These are phyloP conservation scores for Torrubiella hemipterigena DNA, from an alignment of 2,329 filamentous ascomycete species.

Conservation along the genomic window DNA sequence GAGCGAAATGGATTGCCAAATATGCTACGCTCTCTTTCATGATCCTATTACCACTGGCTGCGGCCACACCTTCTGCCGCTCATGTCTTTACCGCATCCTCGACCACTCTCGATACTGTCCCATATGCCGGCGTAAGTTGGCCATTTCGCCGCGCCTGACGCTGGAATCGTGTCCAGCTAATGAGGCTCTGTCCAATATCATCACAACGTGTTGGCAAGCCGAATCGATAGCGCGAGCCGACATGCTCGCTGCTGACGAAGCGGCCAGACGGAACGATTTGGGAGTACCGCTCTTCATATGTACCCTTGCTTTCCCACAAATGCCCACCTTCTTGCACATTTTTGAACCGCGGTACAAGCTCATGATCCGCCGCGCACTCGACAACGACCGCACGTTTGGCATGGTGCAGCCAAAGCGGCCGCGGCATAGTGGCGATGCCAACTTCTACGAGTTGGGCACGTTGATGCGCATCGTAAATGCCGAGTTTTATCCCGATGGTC, in stretches of 20 bases:
- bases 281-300: conserved; percentile 69
- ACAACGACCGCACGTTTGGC: conserved; percentile 66
- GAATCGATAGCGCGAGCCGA: conserved; percentile 46
- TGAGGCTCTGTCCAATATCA: conserved; percentile 46
- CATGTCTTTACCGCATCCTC: conserved; percentile 63
- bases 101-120: conserved; percentile 73
- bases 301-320: conserved; percentile 67
- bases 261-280: conserved; percentile 40
- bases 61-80: conserved; percentile 80
- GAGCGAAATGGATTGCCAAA: conserved; percentile 72
- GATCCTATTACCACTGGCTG: conserved; percentile 77
- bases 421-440: conserved; percentile 17
- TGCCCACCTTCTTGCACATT: conserved; percentile 81
- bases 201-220: conserved; percentile 58
- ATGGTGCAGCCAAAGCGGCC: conserved; percentile 64
- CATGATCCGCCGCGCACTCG: conserved; percentile 73
- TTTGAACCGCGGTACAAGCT: conserved; percentile 84
- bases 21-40: conserved; percentile 72
- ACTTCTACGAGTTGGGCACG: conserved; percentile 66
- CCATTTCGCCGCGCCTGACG: conserved; percentile 31
- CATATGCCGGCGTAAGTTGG: conserved; percentile 58
- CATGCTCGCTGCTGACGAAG: conserved; percentile 44
- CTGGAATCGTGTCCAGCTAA: conserved; percentile 42
- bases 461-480: conserved; percentile 64
- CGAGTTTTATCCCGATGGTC: conserved; percentile 65